These are phyloP conservation scores for Rugosomyces carneus DNA, from an alignment of 1,284 basidiomycete species.

Conservation along the genomic window DNA sequence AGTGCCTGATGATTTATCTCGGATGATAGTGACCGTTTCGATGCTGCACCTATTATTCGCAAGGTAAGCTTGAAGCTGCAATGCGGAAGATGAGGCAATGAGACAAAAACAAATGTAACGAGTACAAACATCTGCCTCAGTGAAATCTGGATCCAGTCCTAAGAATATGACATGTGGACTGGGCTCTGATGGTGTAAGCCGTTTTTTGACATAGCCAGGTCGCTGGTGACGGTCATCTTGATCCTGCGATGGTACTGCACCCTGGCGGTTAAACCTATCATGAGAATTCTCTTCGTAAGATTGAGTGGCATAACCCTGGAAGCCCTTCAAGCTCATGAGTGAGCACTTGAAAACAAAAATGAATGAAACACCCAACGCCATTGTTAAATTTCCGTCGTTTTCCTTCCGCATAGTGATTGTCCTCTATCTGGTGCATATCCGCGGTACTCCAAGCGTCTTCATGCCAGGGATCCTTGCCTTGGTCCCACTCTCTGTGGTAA, in stretches of 20 bases:
- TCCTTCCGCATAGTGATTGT: constrained; percentile 61
- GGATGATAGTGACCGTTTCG: constrained; percentile 87
- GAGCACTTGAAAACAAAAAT: constrained; percentile 6
- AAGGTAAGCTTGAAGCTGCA: constrained; percentile 75
- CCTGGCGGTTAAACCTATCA: constrained; percentile 26
- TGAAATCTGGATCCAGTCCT: constrained; percentile 83
- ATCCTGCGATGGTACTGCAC: constrained; percentile 28
- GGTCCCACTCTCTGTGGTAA: constrained; percentile 78
- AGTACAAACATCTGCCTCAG: constrained; percentile 79
- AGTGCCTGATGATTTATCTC: constrained; percentile 91
- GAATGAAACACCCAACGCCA: constrained; percentile 40
- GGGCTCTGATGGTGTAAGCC: constrained; percentile 70
- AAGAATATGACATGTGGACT: constrained; percentile 89
- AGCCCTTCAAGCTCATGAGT: constrained; percentile 14
- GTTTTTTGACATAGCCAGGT: constrained; percentile 50
- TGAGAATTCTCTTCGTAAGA: constrained; percentile 36
- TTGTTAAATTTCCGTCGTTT: constrained; percentile 75
- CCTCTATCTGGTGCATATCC: constrained; percentile 49
- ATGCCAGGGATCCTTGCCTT: constrained; percentile 58
- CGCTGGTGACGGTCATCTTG: constrained; percentile 42
- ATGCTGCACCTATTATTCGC: constrained; percentile 64
- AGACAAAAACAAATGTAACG: constrained; percentile 27
- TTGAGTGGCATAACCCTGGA: constrained; percentile 44
- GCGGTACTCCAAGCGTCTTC: constrained; percentile 38
- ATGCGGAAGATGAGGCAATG: constrained; percentile 33